Evolutionary conservation across 352 stramenopile genomes (phyloP), one percentile per base, ranked within the genome.

Genomic region (Globisporangium camurandrum): DNA sequence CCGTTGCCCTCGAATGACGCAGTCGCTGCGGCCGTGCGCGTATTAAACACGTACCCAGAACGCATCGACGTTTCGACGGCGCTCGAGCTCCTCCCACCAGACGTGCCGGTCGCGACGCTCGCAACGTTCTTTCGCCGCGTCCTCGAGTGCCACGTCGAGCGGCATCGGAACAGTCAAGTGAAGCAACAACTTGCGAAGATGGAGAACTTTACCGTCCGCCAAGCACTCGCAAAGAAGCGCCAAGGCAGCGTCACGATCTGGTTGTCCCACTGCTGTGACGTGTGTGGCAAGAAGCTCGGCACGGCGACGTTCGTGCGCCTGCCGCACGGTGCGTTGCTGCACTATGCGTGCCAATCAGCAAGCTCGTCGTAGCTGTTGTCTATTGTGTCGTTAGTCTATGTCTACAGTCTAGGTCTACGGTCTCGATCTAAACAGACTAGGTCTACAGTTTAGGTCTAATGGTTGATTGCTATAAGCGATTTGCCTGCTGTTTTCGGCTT

Each of bases 131-230:
- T 93, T 38, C 69, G 75, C 27, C 72, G 77, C 39, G 77, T 90
- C 2, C 49, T 93, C 33, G 82, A 93, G 56, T 67, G 66, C 3
- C 76, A 90, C 23, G 77, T 93, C 10, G 63, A 91, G 53, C 74
- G 75, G 16, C 74, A 67, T 40, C 82, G 79, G 53, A 89, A 88
- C 20, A 77, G 77, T 12, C 82, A 93, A 69, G 78, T 93, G 44
- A 86, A 86, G 64, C 88, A 78, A 47, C 82, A 93, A 23, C 64
- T 93, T 20, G 71, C 76, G n/a, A 93, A 93, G 62, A 93, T 93
- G 66, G 82, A 86, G 48, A 93, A 93, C 54, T 88, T 93, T 36
- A 84, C 77, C 36, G 67, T 90, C 22, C 79, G 79, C 14, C 62
- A 86, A 26, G 57, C 75, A 43, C 69, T 93, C 19, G 71, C 75